Conservation (phyloP, 257 asterid species). For the Fraxinus cuspidata region DNA sequence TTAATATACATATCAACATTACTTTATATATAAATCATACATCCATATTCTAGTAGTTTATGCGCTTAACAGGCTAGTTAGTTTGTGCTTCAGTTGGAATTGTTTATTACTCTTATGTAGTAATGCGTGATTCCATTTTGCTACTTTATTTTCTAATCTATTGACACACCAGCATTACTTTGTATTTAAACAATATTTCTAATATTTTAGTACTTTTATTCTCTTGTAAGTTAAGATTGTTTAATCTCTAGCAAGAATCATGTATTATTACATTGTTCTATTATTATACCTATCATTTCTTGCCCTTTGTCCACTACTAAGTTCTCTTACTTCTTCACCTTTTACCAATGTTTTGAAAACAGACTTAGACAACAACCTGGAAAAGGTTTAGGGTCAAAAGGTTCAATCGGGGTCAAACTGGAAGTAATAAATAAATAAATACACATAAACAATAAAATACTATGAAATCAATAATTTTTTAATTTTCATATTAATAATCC, state of each 20-base stretch:
- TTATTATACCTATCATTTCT: not conserved
- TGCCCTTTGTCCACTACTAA: not conserved
- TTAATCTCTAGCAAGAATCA: conserved; percentile 7
- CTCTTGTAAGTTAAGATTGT: not conserved
- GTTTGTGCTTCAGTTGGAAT: conserved; percentile 15
- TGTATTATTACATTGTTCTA: not conserved
- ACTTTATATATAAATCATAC: conserved; percentile 28
- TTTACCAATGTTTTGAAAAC: not conserved
- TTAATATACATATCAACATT: conserved; percentile 26
- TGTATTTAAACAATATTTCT: conserved; percentile 1
- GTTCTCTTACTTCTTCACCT: not conserved
- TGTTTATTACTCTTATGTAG: conserved; percentile 13
- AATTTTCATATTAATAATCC: too few relatives aligned
- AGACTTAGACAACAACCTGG: too few relatives aligned
- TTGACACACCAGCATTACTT: not conserved
- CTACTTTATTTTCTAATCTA: conserved; percentile 7
- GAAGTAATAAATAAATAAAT: too few relatives aligned
- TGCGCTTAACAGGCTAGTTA: conserved; percentile 21
- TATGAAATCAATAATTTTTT: too few relatives aligned
- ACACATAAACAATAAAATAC: too few relatives aligned
- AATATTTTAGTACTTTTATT: not conserved
- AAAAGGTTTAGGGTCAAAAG: too few relatives aligned
- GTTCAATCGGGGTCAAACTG: too few relatives aligned
- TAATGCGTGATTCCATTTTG: conserved; percentile 10
- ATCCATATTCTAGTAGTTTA: conserved; percentile 26